Conservation (phyloP, 176 grass and related monocot genomes). For the Puccinellia tenuiflora region DNA sequence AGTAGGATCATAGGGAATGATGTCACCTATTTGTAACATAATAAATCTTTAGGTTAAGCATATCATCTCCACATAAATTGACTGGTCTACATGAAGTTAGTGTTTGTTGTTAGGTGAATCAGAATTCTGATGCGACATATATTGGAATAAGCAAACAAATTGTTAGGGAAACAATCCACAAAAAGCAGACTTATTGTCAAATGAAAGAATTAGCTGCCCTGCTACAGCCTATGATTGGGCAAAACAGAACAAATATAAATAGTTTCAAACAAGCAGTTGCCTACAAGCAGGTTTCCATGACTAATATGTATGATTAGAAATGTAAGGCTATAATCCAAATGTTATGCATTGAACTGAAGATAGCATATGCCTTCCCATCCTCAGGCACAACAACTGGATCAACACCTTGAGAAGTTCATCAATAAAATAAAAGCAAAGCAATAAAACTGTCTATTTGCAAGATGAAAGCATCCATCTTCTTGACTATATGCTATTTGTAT, state of each 20-base stretch:
- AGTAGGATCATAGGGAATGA: slow-evolving; percentile 73
- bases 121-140: not conserved
- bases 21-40: slow-evolving; percentile 45
- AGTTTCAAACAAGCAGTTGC: too few relatives aligned
- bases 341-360: too few relatives aligned
- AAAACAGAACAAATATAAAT: not conserved
- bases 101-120: not conserved
- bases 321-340: too few relatives aligned
- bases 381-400: too few relatives aligned
- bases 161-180: not conserved
- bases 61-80: not conserved
- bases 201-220: not conserved
- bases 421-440: too few relatives aligned
- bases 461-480: too few relatives aligned
- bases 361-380: too few relatives aligned
- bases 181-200: not conserved
- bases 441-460: too few relatives aligned
- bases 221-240: not conserved
- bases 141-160: not conserved
- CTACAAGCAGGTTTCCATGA: too few relatives aligned
- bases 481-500: too few relatives aligned
- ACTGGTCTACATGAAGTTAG: not conserved
- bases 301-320: too few relatives aligned
- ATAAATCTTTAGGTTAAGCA: slow-evolving; percentile 6
- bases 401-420: too few relatives aligned